A percentile compares a stretch with the other conserved stretches of the same genome.
Conservation (phyloP, 768 basidiomycete species). For the Phaeotremella fagi region DNA sequence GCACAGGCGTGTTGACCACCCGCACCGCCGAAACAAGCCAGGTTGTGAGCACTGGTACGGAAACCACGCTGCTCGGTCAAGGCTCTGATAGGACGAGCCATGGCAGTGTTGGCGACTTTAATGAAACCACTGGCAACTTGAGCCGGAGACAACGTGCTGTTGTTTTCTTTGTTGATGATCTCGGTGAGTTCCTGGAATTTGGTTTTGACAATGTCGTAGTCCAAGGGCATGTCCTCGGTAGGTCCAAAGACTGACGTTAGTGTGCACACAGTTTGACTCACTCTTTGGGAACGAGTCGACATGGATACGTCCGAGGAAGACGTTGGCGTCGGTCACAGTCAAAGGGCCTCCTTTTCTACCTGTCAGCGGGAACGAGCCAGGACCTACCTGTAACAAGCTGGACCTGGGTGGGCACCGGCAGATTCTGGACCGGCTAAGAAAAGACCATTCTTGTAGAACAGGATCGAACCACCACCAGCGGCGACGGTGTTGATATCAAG, state of each 20-base stretch:
- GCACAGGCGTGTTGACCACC: slow-evolving; percentile 92
- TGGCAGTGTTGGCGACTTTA: slow-evolving; percentile 94
- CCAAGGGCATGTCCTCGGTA: slow-evolving; percentile 74
- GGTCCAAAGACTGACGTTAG: slow-evolving; percentile 63
- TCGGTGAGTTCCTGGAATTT: slow-evolving; percentile 64
- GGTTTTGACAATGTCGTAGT: slow-evolving; percentile 60
- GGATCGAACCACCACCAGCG: slow-evolving; percentile 82
- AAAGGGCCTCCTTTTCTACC: slow-evolving; percentile 86
- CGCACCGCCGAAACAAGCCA: slow-evolving; percentile 52
- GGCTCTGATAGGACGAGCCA: slow-evolving; percentile 86
- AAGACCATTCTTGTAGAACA: slow-evolving; percentile 78
- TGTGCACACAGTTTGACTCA: slow-evolving; percentile 59
- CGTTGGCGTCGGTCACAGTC: slow-evolving; percentile 85
- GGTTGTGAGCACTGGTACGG: slow-evolving; percentile 64
- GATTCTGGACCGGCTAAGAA: slow-evolving; percentile 84
- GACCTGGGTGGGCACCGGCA: slow-evolving; percentile 85
- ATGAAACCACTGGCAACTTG: slow-evolving; percentile 70
- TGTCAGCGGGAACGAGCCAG: too few species aligned
- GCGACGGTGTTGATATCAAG: slow-evolving; percentile 56
- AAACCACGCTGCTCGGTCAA: slow-evolving; percentile 82
- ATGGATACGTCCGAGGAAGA: slow-evolving; percentile 70
- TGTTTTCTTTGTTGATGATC: slow-evolving; percentile 59
- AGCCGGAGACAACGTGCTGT: slow-evolving; percentile 61
- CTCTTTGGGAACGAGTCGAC: slow-evolving; percentile 62
- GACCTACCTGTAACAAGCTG: slow-evolving; percentile 82